Conservation (phyloP, 208 protist species). For the Trypanosoma grayi region DNA sequence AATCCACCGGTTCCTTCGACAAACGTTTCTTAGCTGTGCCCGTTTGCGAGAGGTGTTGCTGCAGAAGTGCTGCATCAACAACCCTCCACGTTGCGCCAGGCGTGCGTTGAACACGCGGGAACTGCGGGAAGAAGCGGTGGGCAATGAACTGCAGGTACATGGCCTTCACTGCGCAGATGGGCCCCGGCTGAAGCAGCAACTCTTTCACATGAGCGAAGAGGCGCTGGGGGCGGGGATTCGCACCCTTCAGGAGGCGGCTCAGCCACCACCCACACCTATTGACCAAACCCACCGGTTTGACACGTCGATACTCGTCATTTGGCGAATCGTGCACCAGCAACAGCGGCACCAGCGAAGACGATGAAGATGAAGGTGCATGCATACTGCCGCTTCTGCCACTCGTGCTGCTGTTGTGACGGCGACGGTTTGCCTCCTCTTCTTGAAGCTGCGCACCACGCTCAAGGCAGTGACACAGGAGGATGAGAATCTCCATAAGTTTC, state of each 20-base stretch:
- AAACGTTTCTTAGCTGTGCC: not conserved
- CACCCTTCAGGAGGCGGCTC: not conserved
- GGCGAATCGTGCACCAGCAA: too few species aligned
- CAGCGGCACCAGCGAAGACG: too few species aligned
- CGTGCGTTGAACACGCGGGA: conserved; percentile 1
- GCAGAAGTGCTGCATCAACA: not conserved
- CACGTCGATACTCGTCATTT: not conserved
- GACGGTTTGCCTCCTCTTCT: not conserved
- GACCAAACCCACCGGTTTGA: not conserved
- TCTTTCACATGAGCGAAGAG: conserved; percentile 21
- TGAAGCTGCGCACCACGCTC: conserved; percentile 6
- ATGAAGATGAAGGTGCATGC: not conserved
- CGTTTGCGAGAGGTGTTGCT: not conserved
- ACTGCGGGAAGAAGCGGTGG: conserved; percentile 22
- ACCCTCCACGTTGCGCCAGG: not conserved
- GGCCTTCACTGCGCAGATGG: conserved; percentile 23
- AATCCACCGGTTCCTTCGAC: not conserved
- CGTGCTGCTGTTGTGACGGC: not conserved
- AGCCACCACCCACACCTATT: conserved; percentile 21
- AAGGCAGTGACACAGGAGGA: conserved; percentile 14
- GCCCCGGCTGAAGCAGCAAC: conserved; percentile 17
- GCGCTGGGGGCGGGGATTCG: conserved; percentile 9
- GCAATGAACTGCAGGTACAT: conserved; percentile 22
- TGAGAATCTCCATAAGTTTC: conserved; percentile 29
- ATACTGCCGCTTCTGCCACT: not conserved